A percentile compares a stretch with the other conserved stretches of the same genome.
Conservation (phyloP, 176 grass and related monocot genomes). For the Phyllostachys edulis region DNA sequence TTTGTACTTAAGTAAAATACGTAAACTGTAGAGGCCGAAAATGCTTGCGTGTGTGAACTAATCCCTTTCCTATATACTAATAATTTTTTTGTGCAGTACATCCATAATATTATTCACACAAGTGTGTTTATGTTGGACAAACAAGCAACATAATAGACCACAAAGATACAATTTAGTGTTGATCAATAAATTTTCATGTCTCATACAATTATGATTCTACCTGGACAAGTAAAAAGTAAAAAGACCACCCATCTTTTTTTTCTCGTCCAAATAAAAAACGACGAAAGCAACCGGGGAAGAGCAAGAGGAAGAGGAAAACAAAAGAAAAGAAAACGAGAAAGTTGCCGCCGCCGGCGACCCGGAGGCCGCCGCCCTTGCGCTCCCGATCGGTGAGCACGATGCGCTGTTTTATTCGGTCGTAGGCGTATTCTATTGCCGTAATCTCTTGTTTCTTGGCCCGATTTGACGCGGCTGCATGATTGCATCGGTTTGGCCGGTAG, state of each 20-base stretch:
- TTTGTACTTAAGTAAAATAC: no score
- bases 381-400: slow-evolving; percentile 29
- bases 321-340: not conserved
- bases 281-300: slow-evolving; percentile 17
- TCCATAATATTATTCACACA: no score
- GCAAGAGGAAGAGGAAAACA: not conserved
- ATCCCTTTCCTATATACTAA: no score
- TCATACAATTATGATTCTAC: no score
- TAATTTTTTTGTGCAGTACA: no score
- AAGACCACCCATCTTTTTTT: not conserved
- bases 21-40: no score
- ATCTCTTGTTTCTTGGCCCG: not conserved
- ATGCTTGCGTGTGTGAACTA: no score
- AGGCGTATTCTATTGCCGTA: not conserved
- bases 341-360: not conserved
- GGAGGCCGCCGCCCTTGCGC: not conserved
- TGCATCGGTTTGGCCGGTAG: slow-evolving; percentile 23
- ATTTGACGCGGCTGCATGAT: slow-evolving; percentile 16
- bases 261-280: slow-evolving; percentile 4
- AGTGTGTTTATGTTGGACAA: no score
- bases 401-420: not conserved
- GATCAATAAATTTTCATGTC: no score
- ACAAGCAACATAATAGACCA: no score
- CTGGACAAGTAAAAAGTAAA: no score
- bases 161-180: no score